phyloP scores from a whole-genome alignment of 1,139 yeast species.

The Fermentozyma sake region DNA sequence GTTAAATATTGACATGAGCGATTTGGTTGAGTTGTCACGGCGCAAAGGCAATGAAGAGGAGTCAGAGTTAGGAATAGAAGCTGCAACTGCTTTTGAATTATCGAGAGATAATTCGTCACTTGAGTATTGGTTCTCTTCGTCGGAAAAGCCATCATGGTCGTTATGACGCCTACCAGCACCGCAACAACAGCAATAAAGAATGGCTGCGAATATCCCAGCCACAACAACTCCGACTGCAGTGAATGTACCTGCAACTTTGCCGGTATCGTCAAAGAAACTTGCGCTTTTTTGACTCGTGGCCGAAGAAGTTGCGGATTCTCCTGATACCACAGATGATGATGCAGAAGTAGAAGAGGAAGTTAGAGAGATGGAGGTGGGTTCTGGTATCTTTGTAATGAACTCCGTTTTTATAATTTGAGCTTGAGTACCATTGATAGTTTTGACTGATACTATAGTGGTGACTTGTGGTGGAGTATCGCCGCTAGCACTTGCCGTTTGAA shows the following conservation, averaged over 20 bases:
- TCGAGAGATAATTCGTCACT: conserved; percentile 26
- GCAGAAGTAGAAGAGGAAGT: conserved; percentile 3
- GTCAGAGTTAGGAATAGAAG: conserved; percentile 10
- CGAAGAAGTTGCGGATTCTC: conserved; percentile 7
- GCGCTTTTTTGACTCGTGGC: conserved; percentile 8
- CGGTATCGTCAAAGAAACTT: conserved; percentile 51
- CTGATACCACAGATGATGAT: conserved; percentile 4
- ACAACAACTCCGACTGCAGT: conserved; percentile 62
- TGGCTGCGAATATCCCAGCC: conserved; percentile 31
- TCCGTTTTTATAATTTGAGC: conserved; percentile 19
- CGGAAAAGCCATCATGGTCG: conserved; percentile 28
- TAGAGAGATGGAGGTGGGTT: conserved; percentile 13
- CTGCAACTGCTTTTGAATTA: conserved; percentile 17
- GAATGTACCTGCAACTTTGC: conserved; percentile 72
- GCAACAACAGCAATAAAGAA: conserved; percentile 38
- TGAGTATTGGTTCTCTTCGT: conserved; percentile 37
- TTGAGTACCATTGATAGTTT: conserved; percentile 22
- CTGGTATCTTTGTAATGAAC: too few relatives aligned
- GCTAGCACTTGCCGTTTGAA: conserved; percentile 4
- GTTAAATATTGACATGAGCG: conserved; percentile 29
- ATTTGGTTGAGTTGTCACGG: conserved; percentile 34
- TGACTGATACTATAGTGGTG: conserved; percentile 19
- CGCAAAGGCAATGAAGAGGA: conserved; percentile 16
- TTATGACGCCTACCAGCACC: conserved; percentile 13
- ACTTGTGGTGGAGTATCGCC: conserved; percentile 14